Evolutionary conservation across 371 early-diverging fungal genomes (phyloP).

Genomic region (Mortierella sp.): DNA sequence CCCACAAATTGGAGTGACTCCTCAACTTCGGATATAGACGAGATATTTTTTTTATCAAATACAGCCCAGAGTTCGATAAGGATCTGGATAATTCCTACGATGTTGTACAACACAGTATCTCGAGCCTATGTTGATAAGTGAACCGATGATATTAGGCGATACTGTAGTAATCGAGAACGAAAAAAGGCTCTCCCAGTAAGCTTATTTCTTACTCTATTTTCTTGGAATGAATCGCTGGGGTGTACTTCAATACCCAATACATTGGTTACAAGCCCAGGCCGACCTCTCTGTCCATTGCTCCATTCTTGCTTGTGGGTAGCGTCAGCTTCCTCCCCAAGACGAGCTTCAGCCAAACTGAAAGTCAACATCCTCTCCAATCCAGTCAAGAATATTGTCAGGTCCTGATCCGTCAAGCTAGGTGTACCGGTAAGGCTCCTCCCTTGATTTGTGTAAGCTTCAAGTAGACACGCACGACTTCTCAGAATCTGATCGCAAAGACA

Average conservation of each 20-base stretch:
- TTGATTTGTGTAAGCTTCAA: conserved; percentile 35
- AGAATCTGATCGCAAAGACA: conserved; percentile 74
- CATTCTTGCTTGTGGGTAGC: conserved; percentile 48
- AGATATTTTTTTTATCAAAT: conserved; percentile 50
- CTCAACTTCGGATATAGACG: conserved; percentile 57
- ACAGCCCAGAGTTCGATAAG: conserved; percentile 67
- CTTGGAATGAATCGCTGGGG: conserved; percentile 52
- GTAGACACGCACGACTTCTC: conserved; percentile 57
- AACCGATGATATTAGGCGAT: background rate
- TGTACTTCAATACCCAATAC: conserved; percentile 47
- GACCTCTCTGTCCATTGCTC: conserved; percentile 48
- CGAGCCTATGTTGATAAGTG: conserved; percentile 49
- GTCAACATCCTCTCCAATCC: conserved; percentile 75
- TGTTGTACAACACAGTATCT: conserved; percentile 64
- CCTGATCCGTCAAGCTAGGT: conserved; percentile 57
- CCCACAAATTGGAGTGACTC: conserved; percentile 62
- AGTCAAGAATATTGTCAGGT: conserved; percentile 69
- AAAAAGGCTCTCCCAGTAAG: background rate
- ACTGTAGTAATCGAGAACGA: background rate
- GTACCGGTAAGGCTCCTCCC: conserved; percentile 9
- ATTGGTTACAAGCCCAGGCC: conserved; percentile 46
- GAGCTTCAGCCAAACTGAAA: conserved; percentile 70
- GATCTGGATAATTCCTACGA: conserved; percentile 67
- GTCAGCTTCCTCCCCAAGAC: conserved; percentile 46
- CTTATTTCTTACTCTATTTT: conserved; percentile 45